Conservation (phyloP, 1,284 basidiomycete genomes). For the Sphaerobolus stellatus region DNA sequence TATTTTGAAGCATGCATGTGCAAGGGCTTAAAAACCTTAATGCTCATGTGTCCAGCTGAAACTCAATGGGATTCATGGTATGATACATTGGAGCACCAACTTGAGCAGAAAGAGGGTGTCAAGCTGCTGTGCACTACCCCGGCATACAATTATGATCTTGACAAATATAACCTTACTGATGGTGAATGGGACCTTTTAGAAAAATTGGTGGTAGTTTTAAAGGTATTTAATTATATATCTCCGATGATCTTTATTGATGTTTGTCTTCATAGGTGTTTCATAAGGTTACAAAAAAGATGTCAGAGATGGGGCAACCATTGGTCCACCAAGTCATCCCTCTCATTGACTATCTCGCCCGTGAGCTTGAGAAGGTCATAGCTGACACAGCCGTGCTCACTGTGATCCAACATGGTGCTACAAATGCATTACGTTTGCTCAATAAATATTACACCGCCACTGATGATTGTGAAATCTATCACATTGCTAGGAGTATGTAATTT, state of each 20-base stretch:
- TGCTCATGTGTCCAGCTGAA: background rate
- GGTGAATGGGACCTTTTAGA: background rate
- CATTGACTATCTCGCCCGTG: background rate
- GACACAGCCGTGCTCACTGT: background rate
- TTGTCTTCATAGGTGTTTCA: background rate
- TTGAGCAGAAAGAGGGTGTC: background rate
- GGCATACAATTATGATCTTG: background rate
- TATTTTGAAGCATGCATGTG: background rate
- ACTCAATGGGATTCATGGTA: background rate
- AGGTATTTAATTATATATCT: background rate
- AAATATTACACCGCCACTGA: conserved; percentile 24
- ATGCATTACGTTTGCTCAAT: conserved; percentile 15
- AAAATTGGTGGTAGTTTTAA: background rate
- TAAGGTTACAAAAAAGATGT: background rate
- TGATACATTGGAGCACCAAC: background rate
- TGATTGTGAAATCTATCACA: conserved; percentile 17
- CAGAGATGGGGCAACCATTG: background rate
- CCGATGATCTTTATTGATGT: background rate
- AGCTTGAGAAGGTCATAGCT: background rate
- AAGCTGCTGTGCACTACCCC: background rate
- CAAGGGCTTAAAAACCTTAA: background rate
- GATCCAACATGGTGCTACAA: conserved; percentile 9
- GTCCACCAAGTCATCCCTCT: background rate
- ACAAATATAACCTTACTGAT: background rate
- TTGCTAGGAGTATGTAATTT: conserved; percentile 18